phyloP scores from a whole-genome alignment of 495 filamentous ascomycete species.

The Chlorociboria aeruginascens region DNA sequence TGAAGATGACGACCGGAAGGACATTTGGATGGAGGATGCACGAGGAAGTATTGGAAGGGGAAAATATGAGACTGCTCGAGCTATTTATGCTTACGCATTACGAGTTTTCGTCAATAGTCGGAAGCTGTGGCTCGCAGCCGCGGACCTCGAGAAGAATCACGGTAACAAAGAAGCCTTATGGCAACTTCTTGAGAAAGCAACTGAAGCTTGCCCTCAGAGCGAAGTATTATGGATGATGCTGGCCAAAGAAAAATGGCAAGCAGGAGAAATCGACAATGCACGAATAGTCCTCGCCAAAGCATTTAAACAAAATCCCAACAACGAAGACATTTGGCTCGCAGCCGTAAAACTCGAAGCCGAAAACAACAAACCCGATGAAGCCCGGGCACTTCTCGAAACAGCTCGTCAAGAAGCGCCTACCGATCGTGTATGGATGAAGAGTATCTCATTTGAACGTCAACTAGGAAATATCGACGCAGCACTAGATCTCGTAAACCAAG shows the following conservation, averaged over 20 bases:
- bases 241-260: slow-evolving; percentile 85
- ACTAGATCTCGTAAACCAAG: slow-evolving; percentile 77
- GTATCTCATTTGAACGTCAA: slow-evolving; percentile 81
- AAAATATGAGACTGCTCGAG: slow-evolving; percentile 78
- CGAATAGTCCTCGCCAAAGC: slow-evolving; percentile 70
- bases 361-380: slow-evolving; percentile 65
- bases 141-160: slow-evolving; percentile 83
- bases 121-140: slow-evolving; percentile 76
- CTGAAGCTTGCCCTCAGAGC: slow-evolving; percentile 79
- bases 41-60: slow-evolving; percentile 63
- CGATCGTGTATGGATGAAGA: slow-evolving; percentile 94
- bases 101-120: slow-evolving; percentile 76
- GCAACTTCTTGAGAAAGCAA: slow-evolving; percentile 81
- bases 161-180: slow-evolving; percentile 74
- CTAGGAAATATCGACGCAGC: slow-evolving; percentile 66
- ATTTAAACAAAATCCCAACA: slow-evolving; percentile 86
- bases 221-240: slow-evolving; percentile 95
- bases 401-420: slow-evolving; percentile 82
- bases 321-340: slow-evolving; percentile 93
- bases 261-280: slow-evolving; percentile 74
- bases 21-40: slow-evolving; percentile 91
- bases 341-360: slow-evolving; percentile 93
- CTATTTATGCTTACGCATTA: slow-evolving; percentile 84
- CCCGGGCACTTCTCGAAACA: slow-evolving; percentile 63
- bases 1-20: slow-evolving; percentile 92